Conservation (phyloP, 2,329 filamentous ascomycete genomes). For the Pseudogymnoascus sp. region DNA sequence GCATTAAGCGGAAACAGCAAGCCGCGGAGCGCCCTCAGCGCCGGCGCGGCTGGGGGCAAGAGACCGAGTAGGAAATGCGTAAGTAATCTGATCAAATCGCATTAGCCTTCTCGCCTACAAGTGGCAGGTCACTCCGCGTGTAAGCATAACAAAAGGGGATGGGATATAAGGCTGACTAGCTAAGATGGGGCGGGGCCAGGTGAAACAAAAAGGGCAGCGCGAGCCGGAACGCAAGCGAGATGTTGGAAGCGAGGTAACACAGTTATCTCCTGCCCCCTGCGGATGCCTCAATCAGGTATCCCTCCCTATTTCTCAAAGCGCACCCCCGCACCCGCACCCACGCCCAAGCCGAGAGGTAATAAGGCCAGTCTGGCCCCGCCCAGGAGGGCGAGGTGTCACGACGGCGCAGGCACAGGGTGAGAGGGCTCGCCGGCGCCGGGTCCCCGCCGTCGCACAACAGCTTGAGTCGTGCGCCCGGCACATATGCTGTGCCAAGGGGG, state of each 20-base stretch:
- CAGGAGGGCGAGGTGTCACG: not conserved
- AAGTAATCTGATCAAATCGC: not conserved
- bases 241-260: not conserved
- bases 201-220: not conserved
- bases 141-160: not conserved
- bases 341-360: not conserved
- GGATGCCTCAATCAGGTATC: not conserved
- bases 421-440: not conserved
- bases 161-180: not conserved
- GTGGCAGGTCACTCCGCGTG: not conserved
- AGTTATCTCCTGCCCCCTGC: not conserved
- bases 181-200: not conserved
- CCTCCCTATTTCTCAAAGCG: not conserved
- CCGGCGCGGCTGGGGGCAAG: conserved; percentile 22
- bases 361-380: not conserved
- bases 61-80: not conserved
- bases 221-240: not conserved
- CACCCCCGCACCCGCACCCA: not conserved
- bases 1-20: conserved; percentile 82
- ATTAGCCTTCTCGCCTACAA: not conserved
- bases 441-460: not conserved
- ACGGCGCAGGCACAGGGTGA: not conserved
- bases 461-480: not conserved
- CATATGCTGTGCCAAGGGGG: not conserved
- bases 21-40: conserved; percentile 62